These are phyloP conservation scores for Hypericum androsaemum DNA, from an alignment of 345 rosid species.

Conservation along the genomic window DNA sequence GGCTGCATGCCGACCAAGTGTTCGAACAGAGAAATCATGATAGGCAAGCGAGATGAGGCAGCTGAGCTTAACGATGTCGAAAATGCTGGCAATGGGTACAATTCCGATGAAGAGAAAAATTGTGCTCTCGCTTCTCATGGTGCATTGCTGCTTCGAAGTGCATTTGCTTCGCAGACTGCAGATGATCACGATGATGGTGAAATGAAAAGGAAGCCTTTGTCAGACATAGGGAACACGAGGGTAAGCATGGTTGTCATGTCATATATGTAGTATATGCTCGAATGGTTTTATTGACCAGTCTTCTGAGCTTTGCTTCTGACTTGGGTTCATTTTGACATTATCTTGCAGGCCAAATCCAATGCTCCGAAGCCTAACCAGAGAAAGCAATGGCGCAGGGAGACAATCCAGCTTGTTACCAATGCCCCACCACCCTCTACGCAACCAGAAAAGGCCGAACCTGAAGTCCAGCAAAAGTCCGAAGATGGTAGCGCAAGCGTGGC, in stretches of 20 bases:
- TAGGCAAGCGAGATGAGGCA: conserved; percentile 15
- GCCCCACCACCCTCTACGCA: conserved; percentile 35
- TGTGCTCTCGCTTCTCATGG: conserved; percentile 57
- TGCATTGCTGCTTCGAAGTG: conserved; percentile 71
- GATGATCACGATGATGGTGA: conserved; percentile 33
- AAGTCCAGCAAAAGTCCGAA: conserved; percentile 11
- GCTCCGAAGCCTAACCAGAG: conserved; percentile 57
- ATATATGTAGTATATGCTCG: no score
- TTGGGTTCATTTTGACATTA: neutral
- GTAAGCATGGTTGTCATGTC: no score
- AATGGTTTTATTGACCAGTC: no score
- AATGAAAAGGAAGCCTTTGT: conserved; percentile 59
- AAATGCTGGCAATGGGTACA: conserved; percentile 17
- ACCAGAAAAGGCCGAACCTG: conserved; percentile 18
- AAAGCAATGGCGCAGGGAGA: conserved; percentile 68
- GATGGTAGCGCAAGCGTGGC: conserved; percentile 18
- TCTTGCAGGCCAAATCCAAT: conserved; percentile 53
- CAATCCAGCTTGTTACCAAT: conserved; percentile 64
- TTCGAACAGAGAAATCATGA: conserved; percentile 39
- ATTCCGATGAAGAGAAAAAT: conserved; percentile 31
- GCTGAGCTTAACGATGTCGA: conserved; percentile 13
- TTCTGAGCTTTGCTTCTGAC: no score
- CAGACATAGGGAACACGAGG: conserved; percentile 76
- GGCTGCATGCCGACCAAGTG: conserved; percentile 54
- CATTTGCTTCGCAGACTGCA: conserved; percentile 38